Conservation (phyloP, 345 rosid species). For the Hypericum androsaemum region DNA sequence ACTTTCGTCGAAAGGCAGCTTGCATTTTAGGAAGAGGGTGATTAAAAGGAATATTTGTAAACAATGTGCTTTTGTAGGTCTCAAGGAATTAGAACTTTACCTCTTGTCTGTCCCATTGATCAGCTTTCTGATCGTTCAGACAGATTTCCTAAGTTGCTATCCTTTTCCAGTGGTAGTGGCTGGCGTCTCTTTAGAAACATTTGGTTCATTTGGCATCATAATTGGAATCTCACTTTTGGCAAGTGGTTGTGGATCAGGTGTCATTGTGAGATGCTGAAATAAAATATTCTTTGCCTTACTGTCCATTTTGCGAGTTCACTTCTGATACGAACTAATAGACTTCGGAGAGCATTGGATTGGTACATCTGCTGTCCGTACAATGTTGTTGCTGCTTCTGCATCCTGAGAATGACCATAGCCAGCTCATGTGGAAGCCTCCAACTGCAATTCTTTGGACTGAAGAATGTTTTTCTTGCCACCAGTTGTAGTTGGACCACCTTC, state of each 20-base stretch:
- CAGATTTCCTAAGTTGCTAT: slow-evolving; percentile 71
- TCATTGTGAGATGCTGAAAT: slow-evolving; percentile 37
- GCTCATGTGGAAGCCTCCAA: slow-evolving; percentile 17
- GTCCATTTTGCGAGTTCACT: slow-evolving; percentile 29
- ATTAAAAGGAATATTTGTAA: too few relatives aligned
- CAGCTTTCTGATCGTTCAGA: slow-evolving; percentile 73
- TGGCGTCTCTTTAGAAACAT: slow-evolving; percentile 26
- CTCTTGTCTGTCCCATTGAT: slow-evolving; percentile 78
- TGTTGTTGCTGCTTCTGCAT: slow-evolving; percentile 26
- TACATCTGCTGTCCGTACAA: slow-evolving; percentile 18
- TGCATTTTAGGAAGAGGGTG: slow-evolving; percentile 11
- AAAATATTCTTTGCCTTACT: slow-evolving; percentile 37
- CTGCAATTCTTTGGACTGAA: slow-evolving; percentile 16
- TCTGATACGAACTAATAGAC: slow-evolving; percentile 42
- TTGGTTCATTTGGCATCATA: slow-evolving; percentile 21
- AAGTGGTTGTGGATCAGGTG: slow-evolving; percentile 43
- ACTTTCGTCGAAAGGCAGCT: slow-evolving; percentile 32
- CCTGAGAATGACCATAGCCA: slow-evolving; percentile 24
- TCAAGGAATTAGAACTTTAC: too few relatives aligned
- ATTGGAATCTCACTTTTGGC: slow-evolving; percentile 35
- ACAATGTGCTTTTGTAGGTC: too few relatives aligned
- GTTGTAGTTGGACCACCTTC: slow-evolving; percentile 56
- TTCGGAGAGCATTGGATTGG: slow-evolving; percentile 30
- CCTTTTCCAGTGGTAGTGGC: slow-evolving; percentile 39
- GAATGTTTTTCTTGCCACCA: slow-evolving; percentile 26